Evolutionary conservation across 352 stramenopile genomes (phyloP), one percentile per base, ranked within the genome.

Genomic region (Phytopythium kandeliae): DNA sequence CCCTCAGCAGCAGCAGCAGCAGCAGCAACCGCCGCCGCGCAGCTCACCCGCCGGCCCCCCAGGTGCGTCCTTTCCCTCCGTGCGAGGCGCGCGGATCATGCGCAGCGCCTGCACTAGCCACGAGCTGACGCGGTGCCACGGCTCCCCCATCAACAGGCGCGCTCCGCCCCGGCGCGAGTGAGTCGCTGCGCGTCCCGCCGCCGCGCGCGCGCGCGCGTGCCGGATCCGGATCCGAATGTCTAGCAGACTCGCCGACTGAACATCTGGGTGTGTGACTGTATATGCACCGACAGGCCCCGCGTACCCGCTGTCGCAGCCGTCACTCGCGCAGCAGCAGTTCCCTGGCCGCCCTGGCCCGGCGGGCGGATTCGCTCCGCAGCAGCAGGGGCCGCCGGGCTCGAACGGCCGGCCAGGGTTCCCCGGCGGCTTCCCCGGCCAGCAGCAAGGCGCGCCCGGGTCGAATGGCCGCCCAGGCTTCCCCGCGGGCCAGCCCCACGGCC

Each of bases 261-360:
- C n/a, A n/a, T n/a, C n/a, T n/a, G n/a, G n/a, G n/a, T n/a, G n/a
- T n/a, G n/a, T n/a, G n/a, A n/a, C n/a, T n/a, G n/a, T n/a, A n/a
- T 21, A 10, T 34, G 22, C 22, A 5, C 25, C 16, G 2, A 25
- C 16, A 48, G 42, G 16, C 42, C 28, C 28, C 28, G 16, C 28
- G 10, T 28, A 50, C 28, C 28, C 44, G 33, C 46, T 53, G n/a
- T 31, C 34, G 35, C 61, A 62, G 34, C 60, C 55, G 21, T 54
- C 57, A 28, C 54, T 58, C 41, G 55, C 58, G n/a, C 65, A 63
- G 48, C 63, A 63, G 51, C 73, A 69, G 13, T 65, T 73, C 31
- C 58, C 63, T 22, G 56, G 57, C 6, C 33, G 19, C 16, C 30
- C 45, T 11, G 44, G 28, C 0, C 30, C 17, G 10, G 26, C 38